Evolutionary conservation across 2,329 filamentous ascomycete genomes (phyloP), one percentile per base, ranked within the genome.

Genomic region (Zymoseptoria pseudotritici): DNA sequence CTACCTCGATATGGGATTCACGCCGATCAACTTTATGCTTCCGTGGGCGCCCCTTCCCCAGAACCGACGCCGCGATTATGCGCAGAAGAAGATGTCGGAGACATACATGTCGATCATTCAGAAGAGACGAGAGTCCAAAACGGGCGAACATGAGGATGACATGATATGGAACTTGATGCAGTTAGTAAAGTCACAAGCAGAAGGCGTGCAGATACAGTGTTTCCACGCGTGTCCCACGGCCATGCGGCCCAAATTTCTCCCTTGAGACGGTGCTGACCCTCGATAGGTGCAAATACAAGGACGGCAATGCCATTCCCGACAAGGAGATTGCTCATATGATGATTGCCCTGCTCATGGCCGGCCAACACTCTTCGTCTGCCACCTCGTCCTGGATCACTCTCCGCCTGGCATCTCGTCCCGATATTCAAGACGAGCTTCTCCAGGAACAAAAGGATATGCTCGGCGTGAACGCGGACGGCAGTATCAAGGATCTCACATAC

Each of bases 101-200:
- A 84, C 89, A 55, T 96, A 95, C 77, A 88, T 87, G 78, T 86
- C 91, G 58, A 91, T 92, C 60, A 91, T 96, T 73, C 79, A 85
- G 71, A 82, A 87, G 71, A 85, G 91, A 67, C 84, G 89, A 51
- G 52, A 53, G 52, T 24, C 52, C 8, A 53, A 26, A 17, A 80
- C 65, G 77, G 76, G 82, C 61, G 70, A 70, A 46, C 66, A 69
- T 19, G 73, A 74, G 61, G 79, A 83, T 61, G 91, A 96, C 75
- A 95, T 96, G 82, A 91, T 96, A 75, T 91, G 88, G 85, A 91
- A 94, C 71, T 78, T 96, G 65, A 94, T 95, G 90, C 85, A 85
- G 67, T 90, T 46, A 46, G 26, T 29, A 8, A 29, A 29, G 26
- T 9, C 8, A 8, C 26, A 29, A 7, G 36, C 5, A 46, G 17